Conservation (phyloP, 345 rosid genomes). For the Salix viminalis region DNA sequence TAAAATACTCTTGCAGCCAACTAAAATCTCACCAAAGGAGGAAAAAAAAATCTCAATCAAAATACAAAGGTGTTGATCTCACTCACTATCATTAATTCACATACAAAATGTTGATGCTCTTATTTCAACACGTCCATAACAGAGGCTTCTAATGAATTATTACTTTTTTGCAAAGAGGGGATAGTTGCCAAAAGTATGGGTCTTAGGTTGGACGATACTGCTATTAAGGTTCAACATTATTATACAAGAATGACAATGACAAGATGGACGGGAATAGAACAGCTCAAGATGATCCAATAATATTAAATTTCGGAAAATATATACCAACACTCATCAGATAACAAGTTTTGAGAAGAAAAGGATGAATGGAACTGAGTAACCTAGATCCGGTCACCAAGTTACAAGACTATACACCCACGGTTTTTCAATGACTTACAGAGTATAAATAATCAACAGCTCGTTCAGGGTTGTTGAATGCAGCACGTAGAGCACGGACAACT, state of each 20-base stretch:
- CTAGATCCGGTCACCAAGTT: background rate
- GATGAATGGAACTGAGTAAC: background rate
- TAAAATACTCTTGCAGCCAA: background rate
- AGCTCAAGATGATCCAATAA: background rate
- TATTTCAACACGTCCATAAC: background rate
- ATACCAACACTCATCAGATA: background rate
- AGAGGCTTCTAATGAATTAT: background rate
- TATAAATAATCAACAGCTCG: conserved; percentile 34
- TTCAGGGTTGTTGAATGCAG: conserved; percentile 32
- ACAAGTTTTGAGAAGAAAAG: background rate
- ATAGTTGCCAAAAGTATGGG: background rate
- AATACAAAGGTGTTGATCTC: background rate
- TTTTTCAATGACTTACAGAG: conserved; percentile 20
- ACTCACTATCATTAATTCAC: background rate
- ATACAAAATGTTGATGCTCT: background rate
- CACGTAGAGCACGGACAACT: conserved; percentile 26
- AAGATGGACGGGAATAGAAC: background rate
- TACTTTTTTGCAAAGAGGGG: background rate
- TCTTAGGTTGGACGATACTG: background rate
- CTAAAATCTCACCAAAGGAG: background rate
- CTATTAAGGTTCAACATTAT: background rate
- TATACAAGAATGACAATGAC: background rate
- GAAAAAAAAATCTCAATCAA: background rate
- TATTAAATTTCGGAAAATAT: background rate
- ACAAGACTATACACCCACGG: background rate